phyloP scores from a whole-genome alignment of 1,284 basidiomycete species.

The Fomitopsis betulina region DNA sequence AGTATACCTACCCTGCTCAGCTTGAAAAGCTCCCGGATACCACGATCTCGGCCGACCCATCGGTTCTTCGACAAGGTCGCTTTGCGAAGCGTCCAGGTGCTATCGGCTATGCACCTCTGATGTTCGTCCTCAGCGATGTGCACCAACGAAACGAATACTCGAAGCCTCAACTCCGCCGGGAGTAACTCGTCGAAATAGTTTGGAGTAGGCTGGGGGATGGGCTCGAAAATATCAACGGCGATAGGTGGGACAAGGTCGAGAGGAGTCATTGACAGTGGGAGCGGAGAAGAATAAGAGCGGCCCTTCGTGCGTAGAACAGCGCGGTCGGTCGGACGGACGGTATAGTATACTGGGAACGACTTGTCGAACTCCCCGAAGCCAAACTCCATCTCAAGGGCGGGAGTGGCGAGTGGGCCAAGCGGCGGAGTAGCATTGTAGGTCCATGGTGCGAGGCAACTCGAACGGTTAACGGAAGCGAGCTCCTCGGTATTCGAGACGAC shows the following conservation, averaged over 20 bases:
- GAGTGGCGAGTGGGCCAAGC: conserved; percentile 24
- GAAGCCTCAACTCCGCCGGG: conserved; percentile 71
- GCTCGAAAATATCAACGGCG: conserved; percentile 43
- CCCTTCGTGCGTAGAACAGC: conserved; percentile 39
- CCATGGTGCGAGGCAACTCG: conserved; percentile 42
- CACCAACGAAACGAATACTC: conserved; percentile 54
- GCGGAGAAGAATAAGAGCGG: conserved; percentile 61
- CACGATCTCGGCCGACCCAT: conserved; percentile 72
- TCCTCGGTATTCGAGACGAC: conserved; percentile 15
- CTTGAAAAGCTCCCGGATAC: conserved; percentile 73
- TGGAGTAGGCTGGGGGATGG: conserved; percentile 38
- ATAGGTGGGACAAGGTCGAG: conserved; percentile 50
- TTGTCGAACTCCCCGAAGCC: conserved; percentile 19
- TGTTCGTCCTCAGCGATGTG: conserved; percentile 52
- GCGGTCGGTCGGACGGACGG: conserved; percentile 17
- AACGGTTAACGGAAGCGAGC: conserved; percentile 18
- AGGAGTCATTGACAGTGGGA: conserved; percentile 43
- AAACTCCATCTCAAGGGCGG: conserved; percentile 26
- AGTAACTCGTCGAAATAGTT: conserved; percentile 64
- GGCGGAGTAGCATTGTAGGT: conserved; percentile 31
- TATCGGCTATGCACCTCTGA: conserved; percentile 33
- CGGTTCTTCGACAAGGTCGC: conserved; percentile 52
- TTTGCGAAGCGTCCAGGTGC: conserved; percentile 52
- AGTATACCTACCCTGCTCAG: conserved; percentile 60
- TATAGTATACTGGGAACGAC: conserved; percentile 17